Percentiles rank a stretch among this genome's conserved stretches.
Evolutionary conservation across 83 land plant species (phyloP).

Genomic region (Picea abies): DNA sequence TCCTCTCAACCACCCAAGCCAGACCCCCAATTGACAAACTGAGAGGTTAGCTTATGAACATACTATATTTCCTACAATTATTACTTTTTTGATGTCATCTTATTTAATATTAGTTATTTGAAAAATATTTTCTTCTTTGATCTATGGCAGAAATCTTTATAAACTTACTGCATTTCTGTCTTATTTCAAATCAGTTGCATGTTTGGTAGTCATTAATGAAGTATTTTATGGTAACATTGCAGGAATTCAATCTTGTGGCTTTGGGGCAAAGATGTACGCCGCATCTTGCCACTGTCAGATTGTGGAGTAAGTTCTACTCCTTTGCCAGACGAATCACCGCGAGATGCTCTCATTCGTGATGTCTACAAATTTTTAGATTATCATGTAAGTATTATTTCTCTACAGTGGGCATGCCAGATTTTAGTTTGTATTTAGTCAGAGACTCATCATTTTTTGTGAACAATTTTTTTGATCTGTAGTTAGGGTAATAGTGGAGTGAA

Average conservation of each 20-base stretch:
- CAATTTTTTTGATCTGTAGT: background rate
- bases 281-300: conserved; percentile 65
- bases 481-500: background rate
- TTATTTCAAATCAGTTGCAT: background rate
- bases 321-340: conserved; percentile 56
- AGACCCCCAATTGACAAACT: no score
- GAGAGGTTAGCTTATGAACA: no score
- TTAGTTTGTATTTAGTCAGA: background rate
- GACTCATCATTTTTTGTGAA: background rate
- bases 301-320: conserved; percentile 66
- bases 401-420: background rate
- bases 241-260: conserved; percentile 81
- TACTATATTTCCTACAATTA: no score
- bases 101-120: background rate
- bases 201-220: background rate
- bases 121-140: background rate
- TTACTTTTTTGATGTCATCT: background rate
- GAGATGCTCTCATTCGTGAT: conserved; percentile 74
- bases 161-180: conserved; percentile 5
- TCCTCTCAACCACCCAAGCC: no score
- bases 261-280: conserved; percentile 87
- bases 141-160: background rate
- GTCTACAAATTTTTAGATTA: conserved; percentile 78
- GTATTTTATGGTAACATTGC: conserved; percentile 19
- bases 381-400: conserved; percentile 54